Conservation (phyloP, 306 rosid species). For the Gynostemma pentaphyllum region DNA sequence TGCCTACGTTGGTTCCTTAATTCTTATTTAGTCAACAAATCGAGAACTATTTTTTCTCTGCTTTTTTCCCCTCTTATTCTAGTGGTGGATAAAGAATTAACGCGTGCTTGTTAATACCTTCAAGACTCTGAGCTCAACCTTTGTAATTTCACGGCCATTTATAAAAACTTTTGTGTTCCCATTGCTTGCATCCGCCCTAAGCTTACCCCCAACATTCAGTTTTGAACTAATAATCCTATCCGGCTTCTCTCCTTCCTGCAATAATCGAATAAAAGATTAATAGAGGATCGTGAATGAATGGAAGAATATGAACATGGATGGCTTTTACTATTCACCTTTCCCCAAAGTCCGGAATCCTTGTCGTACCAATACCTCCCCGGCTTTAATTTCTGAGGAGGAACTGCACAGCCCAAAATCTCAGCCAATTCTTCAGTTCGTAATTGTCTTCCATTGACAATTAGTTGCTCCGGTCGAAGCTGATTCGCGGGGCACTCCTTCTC, state of each 20-base stretch:
- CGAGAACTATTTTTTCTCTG: neutral
- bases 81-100: neutral
- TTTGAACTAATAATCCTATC: slow-evolving; percentile 67
- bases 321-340: slow-evolving; percentile 44
- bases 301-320: neutral
- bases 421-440: slow-evolving; percentile 68
- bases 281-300: neutral
- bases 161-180: slow-evolving; percentile 75
- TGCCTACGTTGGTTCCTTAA: neutral
- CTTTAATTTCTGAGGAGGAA: slow-evolving; percentile 71
- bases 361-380: slow-evolving; percentile 94
- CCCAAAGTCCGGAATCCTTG: slow-evolving; percentile 91
- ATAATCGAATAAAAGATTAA: slow-evolving; percentile 11
- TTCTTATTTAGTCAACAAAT: neutral
- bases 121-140: slow-evolving; percentile 62
- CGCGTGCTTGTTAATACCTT: slow-evolving; percentile 35
- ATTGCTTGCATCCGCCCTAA: slow-evolving; percentile 56
- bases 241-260: slow-evolving; percentile 89
- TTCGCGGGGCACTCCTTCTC: slow-evolving; percentile 73
- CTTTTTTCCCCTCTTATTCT: neutral
- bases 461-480: slow-evolving; percentile 79
- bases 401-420: slow-evolving; percentile 57
- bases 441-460: slow-evolving; percentile 64
- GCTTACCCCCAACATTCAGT: slow-evolving; percentile 76
- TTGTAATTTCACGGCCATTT: slow-evolving; percentile 87